Evolutionary conservation across 2,329 filamentous ascomycete species (phyloP), one percentile per base, ranked within the genome.

Genomic region (Penicillium brasilianum): DNA sequence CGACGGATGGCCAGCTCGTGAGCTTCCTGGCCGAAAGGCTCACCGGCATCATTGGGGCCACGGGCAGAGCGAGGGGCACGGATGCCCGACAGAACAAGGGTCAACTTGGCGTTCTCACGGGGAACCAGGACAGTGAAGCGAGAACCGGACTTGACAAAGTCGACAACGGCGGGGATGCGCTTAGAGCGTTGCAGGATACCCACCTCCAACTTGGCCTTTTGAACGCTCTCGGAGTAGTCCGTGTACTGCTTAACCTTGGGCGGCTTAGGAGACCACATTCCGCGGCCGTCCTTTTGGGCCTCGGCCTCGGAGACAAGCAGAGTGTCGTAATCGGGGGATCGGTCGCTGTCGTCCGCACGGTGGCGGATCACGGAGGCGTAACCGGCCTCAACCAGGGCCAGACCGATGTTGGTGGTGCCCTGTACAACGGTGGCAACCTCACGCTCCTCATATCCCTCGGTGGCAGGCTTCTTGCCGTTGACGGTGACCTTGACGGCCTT

Each of bases 121-220:
- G 95, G 94, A 52, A 99, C 88, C 10, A 99, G 83, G 37, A 99
- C 84, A 28, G 92, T 96, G 78, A 98, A 99, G 68, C 95, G 88
- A 43, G 93, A 96, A 32, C 91, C 95, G n/a, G 93, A 91, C 80
- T 98, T 97, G 82, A 96, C 95, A 77, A 96, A 99, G 77, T 99
- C 95, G 44, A 99, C 93, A 69, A 99, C 85, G 11, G 91, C 95
- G 8, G 95, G 93, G 3, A 98, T 89, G 78, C 91, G 94, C 83
- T 92, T 94, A 77, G 97, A 93, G 57, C 94, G 88, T 63, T 95
- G 91, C 34, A 99, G 85, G 22, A 92, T 89, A 11, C 91, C 90
- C 39, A 96, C 85, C 77, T 97, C 93, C 57, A 97, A 89, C 85
- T 97, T 98, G 65, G 95, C 95, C 80, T 97, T 97, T 76, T 98